Evolutionary conservation across 352 stramenopile genomes (phyloP), one percentile per base, ranked within the genome.

Genomic region (Phytophthora quininea): DNA sequence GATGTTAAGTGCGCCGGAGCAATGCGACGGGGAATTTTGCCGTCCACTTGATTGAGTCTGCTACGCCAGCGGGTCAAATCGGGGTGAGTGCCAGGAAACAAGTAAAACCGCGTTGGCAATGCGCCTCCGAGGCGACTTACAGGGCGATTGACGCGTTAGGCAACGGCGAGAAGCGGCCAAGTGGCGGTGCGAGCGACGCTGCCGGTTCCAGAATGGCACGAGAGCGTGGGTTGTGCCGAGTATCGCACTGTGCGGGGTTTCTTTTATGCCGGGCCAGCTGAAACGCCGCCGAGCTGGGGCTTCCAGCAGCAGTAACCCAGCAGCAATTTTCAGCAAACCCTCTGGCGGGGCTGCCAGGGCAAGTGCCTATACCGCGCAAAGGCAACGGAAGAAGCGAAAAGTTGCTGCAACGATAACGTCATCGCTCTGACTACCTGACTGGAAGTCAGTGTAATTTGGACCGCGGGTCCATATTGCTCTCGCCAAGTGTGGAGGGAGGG

Each of bases 131-230:
- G 38, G n/a, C 58, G 52, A 73, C 59, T 55, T 69, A 69, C 65
- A 32, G 35, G 48, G 32, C 55, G 37, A 15, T 54, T 58, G 52
- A 8, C 2, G 46, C 55, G 67, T 70, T 70, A 74, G 54, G 45
- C 51, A 68, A 71, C 52, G 49, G 58, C 43, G 40, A 64, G 14
- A 63, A 47, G 63, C 37, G 58, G 64, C 2, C 47, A 53, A 53
- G 24, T 38, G 27, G 30, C 24, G 9, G 30, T 9, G 43, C 50
- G 11, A 54, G 31, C 31, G 55, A 29, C 32, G 43, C 12, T 32
- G 33, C 30, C 33, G 38, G 57, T 69, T 66, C 40, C 54, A 46
- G 55, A 74, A 67, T 74, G 61, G 52, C 47, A 35, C 15, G n/a
- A 29, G 5, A 11, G 47, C 29, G 43, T 49, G 43, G 43, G 19